Conservation (phyloP, 306 rosid genomes). For the Cucumis sativus region DNA sequence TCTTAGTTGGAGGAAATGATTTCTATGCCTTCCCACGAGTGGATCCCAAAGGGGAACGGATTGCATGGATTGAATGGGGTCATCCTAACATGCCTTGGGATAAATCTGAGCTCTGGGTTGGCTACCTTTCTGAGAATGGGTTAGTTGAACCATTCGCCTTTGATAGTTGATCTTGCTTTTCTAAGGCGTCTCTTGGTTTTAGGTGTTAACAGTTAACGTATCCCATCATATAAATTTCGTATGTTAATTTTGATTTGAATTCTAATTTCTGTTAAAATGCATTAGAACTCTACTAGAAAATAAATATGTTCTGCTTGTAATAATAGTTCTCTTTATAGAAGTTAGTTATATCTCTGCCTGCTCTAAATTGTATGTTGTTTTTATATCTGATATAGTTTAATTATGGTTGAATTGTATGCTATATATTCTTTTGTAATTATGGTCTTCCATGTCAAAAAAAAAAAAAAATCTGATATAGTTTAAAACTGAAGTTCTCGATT, state of each 20-base stretch:
- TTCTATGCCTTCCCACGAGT: constrained; percentile 93
- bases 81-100: constrained; percentile 99
- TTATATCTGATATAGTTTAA: background rate
- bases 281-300: background rate
- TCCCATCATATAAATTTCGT: background rate
- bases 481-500: constrained; percentile 7
- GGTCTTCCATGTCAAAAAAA: no score
- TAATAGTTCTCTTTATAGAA: background rate
- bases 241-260: background rate
- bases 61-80: constrained; percentile 94
- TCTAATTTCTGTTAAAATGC: background rate
- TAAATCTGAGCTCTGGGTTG: constrained; percentile 90
- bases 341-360: background rate
- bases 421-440: no score
- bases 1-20: constrained; percentile 63
- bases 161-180: background rate
- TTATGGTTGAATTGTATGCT: no score
- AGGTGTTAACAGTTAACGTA: background rate
- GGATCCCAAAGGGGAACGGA: constrained; percentile 51
- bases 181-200: constrained; percentile 1
- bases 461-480: background rate
- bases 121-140: constrained; percentile 85
- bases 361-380: background rate
- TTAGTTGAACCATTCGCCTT: constrained; percentile 24
- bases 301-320: background rate